phyloP scores from a whole-genome alignment of 2,329 filamentous ascomycete species.

The Botrytis sinoallii region DNA sequence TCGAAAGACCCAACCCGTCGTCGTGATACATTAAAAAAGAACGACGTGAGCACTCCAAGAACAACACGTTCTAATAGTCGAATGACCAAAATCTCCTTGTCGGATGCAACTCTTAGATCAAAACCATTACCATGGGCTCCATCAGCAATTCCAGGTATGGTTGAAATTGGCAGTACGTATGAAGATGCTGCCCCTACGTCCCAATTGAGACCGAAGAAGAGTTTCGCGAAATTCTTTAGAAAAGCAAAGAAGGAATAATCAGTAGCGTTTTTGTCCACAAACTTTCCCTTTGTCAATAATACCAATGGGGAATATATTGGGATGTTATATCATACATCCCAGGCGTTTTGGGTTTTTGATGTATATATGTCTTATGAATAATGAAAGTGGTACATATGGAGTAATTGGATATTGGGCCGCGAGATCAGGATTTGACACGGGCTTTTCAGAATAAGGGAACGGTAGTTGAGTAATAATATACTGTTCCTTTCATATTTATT shows the following conservation, averaged over 20 bases:
- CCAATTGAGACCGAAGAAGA: slow-evolving; percentile 8
- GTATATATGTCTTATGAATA: neutral
- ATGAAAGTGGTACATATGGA: neutral
- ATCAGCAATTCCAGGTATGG: slow-evolving; percentile 8
- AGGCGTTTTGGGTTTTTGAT: neutral
- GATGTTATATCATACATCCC: neutral
- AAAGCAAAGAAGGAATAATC: slow-evolving; percentile 6
- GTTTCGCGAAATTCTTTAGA: slow-evolving; percentile 13
- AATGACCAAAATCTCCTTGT: slow-evolving; percentile 5
- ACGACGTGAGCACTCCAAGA: neutral
- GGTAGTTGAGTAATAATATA: neutral
- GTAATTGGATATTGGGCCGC: neutral
- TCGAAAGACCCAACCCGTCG: neutral
- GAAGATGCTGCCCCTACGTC: neutral
- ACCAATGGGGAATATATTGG: neutral
- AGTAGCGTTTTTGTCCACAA: neutral
- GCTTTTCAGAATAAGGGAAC: no score
- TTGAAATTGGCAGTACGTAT: slow-evolving; percentile 14
- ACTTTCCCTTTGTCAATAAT: neutral
- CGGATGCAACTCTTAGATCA: slow-evolving; percentile 1
- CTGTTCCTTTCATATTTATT: neutral
- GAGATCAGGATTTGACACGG: neutral
- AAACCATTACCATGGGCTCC: slow-evolving; percentile 20
- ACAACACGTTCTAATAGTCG: neutral
- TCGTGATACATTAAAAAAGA: neutral